Base-by-base conservation (phyloP, 768 basidiomycete species). In the Postia placenta region DNA sequence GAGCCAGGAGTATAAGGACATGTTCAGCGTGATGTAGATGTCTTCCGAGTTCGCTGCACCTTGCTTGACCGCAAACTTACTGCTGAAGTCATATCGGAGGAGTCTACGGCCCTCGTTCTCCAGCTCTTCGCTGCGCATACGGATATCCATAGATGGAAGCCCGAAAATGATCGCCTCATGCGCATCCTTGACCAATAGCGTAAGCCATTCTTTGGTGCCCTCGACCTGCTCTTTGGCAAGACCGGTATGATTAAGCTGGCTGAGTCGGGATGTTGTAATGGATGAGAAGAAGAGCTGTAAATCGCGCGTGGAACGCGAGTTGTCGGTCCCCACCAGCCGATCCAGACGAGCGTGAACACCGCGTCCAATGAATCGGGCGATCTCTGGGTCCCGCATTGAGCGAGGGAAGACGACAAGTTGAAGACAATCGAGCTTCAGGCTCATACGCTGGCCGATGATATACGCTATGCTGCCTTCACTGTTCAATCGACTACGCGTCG, bases 1-100 rank as follows among this genome's bases (percentile, higher is more conserved):
- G 39, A 92, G 75, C 87, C 87, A 90, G 7, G 86, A 79, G 59
- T 91, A 91, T 1, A 91, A 69, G 0, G 83, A 76, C 59, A 90
- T 80, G 68, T 92, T 92, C 55, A 92, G 72, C 3, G 87, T 85
- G 65, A 92, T 88, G 64, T 85, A 91, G 47, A 92, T 89, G 55
- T 88, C 85, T 56, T 89, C 83, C 25, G 75, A 71, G 43, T 79
- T 76, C 55, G 72, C 60, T 15, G 45, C 38, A 69, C 65, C 69
- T 50, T 73, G 69, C 27, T 71, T 69, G 23, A 78, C 76, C 36
- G 77, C 66, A 62, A 89, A 90, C 48, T 74, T 68, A 60, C 84
- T 87, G 65, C 81, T 71, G 66, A 90, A 90, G 58, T 84, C 79
- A 55, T 91, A 91, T 12, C 71, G 58, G 19, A 91, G 71, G 14